Evolutionary conservation across 352 stramenopile genomes (phyloP).

Genomic region (Globisporangium uncinulatum): DNA sequence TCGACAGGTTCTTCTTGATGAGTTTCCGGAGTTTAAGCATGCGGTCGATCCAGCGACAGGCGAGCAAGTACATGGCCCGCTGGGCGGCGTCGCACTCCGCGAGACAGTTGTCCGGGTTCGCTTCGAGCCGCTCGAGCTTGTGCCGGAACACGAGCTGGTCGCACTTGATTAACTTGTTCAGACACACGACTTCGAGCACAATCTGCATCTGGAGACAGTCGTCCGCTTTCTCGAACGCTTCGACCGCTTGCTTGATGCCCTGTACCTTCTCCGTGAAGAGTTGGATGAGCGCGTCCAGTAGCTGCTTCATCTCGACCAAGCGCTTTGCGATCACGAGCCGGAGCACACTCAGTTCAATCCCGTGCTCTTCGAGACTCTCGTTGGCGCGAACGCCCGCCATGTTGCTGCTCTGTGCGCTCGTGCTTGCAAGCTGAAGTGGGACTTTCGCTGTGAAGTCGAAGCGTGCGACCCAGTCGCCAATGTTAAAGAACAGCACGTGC

Average conservation of each 20-base stretch:
- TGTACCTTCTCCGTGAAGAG: slow-evolving; percentile 61
- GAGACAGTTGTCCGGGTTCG: slow-evolving; percentile 27
- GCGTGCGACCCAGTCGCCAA: slow-evolving; percentile 61
- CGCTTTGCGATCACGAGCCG: slow-evolving; percentile 24
- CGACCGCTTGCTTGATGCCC: slow-evolving; percentile 48
- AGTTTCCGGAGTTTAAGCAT: slow-evolving; percentile 68
- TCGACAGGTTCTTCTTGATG: slow-evolving; percentile 58
- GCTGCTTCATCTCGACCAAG: slow-evolving; percentile 21
- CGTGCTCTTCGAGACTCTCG: slow-evolving; percentile 1
- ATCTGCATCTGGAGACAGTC: slow-evolving; percentile 46
- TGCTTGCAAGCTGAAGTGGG: slow-evolving; percentile 25
- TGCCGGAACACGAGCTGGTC: slow-evolving; percentile 33
- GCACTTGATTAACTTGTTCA: slow-evolving; percentile 40
- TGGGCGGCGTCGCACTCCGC: slow-evolving; percentile 43
- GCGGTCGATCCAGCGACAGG: slow-evolving; percentile 70
- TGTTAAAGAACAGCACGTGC: slow-evolving; percentile 81
- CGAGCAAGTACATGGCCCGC: slow-evolving; percentile 51
- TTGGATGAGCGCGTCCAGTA: slow-evolving; percentile 38
- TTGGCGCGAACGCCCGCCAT: slow-evolving; percentile 7
- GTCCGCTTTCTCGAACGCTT: slow-evolving; percentile 54
- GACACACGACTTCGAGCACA: slow-evolving; percentile 60
- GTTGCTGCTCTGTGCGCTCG: slow-evolving; percentile 7
- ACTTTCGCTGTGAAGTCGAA: slow-evolving; percentile 53
- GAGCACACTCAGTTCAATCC: slow-evolving; percentile 20
- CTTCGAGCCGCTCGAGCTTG: slow-evolving; percentile 33